Conservation (phyloP, 129 eudicot species). For the Dittrichia graveolens region DNA sequence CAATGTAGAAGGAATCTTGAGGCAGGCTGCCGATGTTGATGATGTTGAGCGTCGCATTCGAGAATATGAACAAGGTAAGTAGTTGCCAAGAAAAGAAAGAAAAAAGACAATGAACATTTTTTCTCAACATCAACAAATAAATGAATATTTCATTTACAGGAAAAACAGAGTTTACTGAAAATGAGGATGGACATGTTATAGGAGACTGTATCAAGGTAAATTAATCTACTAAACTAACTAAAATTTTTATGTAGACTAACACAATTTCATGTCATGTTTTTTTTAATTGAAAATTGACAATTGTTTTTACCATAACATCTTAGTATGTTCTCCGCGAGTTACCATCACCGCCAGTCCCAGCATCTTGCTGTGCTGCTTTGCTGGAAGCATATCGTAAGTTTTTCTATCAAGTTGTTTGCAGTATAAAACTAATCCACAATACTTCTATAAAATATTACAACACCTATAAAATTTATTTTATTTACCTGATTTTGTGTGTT, state of each 20-base stretch:
- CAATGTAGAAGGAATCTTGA: constrained; percentile 84
- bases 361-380: constrained; percentile 95
- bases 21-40: constrained; percentile 98
- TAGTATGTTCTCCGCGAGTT: constrained; percentile 90
- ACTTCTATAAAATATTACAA: background rate
- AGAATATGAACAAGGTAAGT: constrained; percentile 89
- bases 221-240: background rate
- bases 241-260: too few species aligned
- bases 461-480: background rate
- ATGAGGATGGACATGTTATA: constrained; percentile 91
- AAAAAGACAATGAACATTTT: background rate
- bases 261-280: background rate
- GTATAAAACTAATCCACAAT: background rate
- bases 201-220: constrained; percentile 92
- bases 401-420: background rate
- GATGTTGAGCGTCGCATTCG: constrained; percentile 79
- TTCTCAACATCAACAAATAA: background rate
- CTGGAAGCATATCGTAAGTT: constrained; percentile 91
- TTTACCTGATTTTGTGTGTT: background rate
- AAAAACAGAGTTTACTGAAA: constrained; percentile 70
- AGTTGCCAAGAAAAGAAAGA: background rate
- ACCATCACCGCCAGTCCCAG: constrained; percentile 98
- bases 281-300: background rate
- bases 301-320: constrained; percentile 21
- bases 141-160: constrained; percentile 41